A percentile compares a stretch with the other conserved stretches of the same genome.
Evolutionary conservation across 2,329 filamentous ascomycete genomes (phyloP).

Genomic region (Cadophora luteo-olivacea): DNA sequence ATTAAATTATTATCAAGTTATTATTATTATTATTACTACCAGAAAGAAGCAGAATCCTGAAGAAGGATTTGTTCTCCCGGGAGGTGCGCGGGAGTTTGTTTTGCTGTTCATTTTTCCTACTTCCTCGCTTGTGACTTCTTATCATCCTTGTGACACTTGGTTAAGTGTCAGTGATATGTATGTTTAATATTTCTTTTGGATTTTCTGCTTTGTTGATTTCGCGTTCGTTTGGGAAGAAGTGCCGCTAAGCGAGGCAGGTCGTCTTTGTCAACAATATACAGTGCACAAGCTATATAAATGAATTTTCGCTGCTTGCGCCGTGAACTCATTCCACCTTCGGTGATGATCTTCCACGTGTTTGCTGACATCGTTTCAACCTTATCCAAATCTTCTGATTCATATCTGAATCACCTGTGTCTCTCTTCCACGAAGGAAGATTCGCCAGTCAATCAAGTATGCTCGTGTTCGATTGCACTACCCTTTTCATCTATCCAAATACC

Average conservation of each 20-base stretch:
- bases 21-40: background rate
- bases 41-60: background rate
- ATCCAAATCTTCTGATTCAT: no score
- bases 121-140: no score
- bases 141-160: fast-evolving
- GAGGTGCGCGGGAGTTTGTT: background rate
- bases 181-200: background rate
- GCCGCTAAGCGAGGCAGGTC: background rate
- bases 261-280: no score
- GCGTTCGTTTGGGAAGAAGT: background rate
- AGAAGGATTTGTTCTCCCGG: constrained; percentile 1
- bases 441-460: no score
- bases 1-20: background rate
- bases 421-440: no score
- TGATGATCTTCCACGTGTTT: no score
- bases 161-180: background rate
- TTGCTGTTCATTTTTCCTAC: background rate
- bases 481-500: background rate
- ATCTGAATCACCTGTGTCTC: no score
- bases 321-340: no score
- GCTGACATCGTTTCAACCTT: no score
- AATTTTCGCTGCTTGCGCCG: no score
- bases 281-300: no score
- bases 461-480: background rate
- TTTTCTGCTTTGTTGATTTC: background rate